phyloP scores from a whole-genome alignment of 2,329 filamentous ascomycete genomes.

The Epichloe hybrida region DNA sequence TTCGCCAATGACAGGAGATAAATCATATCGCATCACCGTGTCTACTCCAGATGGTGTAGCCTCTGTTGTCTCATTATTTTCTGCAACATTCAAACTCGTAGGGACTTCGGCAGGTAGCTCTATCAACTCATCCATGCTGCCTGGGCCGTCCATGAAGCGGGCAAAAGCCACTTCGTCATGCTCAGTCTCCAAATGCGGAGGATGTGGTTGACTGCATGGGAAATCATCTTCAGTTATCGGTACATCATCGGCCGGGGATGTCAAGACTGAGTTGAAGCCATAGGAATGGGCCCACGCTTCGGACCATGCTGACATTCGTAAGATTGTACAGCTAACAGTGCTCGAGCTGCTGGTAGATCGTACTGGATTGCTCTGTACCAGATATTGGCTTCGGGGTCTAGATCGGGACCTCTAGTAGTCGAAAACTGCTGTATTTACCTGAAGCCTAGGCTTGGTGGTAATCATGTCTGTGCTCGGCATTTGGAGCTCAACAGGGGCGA shows the following conservation, averaged over 20 bases:
- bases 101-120: conserved; percentile 32
- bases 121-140: conserved; percentile 18
- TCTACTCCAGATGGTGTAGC: neutral
- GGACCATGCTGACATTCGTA: conserved; percentile 32
- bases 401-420: conserved; percentile 17
- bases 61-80: neutral
- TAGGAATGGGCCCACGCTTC: conserved; percentile 26
- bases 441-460: conserved; percentile 22
- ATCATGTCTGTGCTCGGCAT: conserved; percentile 8
- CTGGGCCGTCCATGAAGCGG: neutral
- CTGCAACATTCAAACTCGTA: conserved; percentile 5
- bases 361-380: conserved; percentile 35
- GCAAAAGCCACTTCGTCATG: conserved; percentile 2
- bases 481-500: conserved; percentile 13
- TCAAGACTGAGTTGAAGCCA: conserved; percentile 28
- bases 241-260: conserved; percentile 31
- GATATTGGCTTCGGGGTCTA: conserved; percentile 25
- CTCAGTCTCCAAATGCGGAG: conserved; percentile 12
- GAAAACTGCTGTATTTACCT: conserved; percentile 23
- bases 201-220: conserved; percentile 3
- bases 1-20: conserved; percentile 5
- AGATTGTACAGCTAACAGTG: conserved; percentile 29
- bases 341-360: conserved; percentile 28
- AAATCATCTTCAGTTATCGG: conserved; percentile 20
- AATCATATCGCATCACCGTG: neutral